Evolutionary conservation across 192 early-diverging fungal genomes (phyloP).

Genomic region (Jimgerdemannia lactiflua): DNA sequence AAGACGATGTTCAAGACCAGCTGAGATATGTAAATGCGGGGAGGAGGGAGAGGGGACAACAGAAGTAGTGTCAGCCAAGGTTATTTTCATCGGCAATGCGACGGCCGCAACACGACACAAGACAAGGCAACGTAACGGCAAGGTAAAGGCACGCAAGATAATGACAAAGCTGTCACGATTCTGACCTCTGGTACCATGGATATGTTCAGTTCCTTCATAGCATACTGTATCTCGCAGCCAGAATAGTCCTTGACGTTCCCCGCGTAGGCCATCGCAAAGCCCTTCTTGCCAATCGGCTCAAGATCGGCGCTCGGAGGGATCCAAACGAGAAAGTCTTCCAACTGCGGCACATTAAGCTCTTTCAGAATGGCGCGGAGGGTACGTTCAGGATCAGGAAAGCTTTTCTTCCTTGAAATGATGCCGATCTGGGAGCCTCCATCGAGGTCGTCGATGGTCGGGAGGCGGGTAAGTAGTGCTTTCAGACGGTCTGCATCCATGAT

Average conservation of each 20-base stretch:
- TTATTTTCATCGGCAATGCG: not conserved
- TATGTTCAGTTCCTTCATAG: not conserved
- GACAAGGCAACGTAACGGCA: too few relatives aligned
- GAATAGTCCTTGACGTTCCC: not conserved
- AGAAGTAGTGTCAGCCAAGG: too few relatives aligned
- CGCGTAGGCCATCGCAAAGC: not conserved
- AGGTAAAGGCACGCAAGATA: too few relatives aligned
- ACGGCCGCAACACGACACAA: not conserved
- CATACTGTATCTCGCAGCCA: not conserved
- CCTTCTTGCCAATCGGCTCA: not conserved
- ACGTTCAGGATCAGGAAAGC: not conserved
- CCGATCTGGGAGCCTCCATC: too few relatives aligned
- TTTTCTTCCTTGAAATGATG: not conserved
- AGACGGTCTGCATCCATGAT: too few relatives aligned
- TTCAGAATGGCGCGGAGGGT: not conserved
- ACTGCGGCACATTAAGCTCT: not conserved
- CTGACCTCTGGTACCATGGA: not conserved
- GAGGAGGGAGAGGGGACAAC: not conserved
- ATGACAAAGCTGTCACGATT: not conserved
- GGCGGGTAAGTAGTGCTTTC: too few relatives aligned
- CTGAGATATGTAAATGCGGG: not conserved
- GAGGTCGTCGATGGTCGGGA: too few relatives aligned
- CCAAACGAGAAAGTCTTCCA: not conserved
- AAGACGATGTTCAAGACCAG: not conserved
- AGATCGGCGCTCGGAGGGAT: not conserved